Evolutionary conservation across 1,284 basidiomycete species (phyloP).

Genomic region (Trametes polyzona): DNA sequence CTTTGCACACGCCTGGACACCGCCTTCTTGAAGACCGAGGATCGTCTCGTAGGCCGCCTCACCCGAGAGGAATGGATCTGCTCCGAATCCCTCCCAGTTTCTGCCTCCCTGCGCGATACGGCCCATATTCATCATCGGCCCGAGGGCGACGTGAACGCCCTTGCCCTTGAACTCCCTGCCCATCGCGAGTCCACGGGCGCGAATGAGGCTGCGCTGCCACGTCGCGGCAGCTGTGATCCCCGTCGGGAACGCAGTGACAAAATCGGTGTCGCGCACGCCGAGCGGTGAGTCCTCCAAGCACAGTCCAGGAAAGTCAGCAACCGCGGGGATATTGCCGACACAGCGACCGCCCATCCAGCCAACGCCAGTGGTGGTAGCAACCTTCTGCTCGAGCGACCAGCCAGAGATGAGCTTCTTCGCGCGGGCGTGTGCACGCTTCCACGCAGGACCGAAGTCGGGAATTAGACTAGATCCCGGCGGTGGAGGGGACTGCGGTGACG

Average conservation of each 20-base stretch:
- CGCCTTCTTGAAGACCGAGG: constrained; percentile 71
- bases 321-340: constrained; percentile 46
- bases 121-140: constrained; percentile 74
- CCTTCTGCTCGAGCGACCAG: constrained; percentile 47
- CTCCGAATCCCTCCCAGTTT: constrained; percentile 88
- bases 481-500: constrained; percentile 35
- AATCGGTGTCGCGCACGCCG: constrained; percentile 50
- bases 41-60: constrained; percentile 78
- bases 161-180: constrained; percentile 80
- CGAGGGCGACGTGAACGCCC: constrained; percentile 75
- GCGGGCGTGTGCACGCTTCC: constrained; percentile 43
- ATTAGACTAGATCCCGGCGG: constrained; percentile 36
- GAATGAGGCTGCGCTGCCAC: constrained; percentile 69
- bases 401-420: constrained; percentile 40
- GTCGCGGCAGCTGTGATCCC: constrained; percentile 61
- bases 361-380: constrained; percentile 44
- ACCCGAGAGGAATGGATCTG: constrained; percentile 75
- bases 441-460: constrained; percentile 49
- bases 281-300: constrained; percentile 68
- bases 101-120: constrained; percentile 69
- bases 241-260: constrained; percentile 63
- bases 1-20: constrained; percentile 81
- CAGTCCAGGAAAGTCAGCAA: constrained; percentile 56
- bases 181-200: constrained; percentile 74
- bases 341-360: constrained; percentile 50